Evolutionary conservation across 306 rosid species (phyloP).

Genomic region (Cucumis melo): DNA sequence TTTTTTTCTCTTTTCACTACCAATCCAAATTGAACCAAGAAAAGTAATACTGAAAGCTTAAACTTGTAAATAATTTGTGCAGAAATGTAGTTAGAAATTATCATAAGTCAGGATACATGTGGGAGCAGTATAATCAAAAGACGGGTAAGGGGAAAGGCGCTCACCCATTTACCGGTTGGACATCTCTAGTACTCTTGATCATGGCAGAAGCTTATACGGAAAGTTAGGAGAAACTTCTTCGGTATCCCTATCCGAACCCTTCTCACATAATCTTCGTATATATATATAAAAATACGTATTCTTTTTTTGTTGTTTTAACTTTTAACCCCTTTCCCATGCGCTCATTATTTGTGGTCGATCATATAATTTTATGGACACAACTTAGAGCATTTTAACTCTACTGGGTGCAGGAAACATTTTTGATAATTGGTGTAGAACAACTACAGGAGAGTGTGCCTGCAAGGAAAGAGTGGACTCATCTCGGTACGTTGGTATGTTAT

Average conservation of each 20-base stretch:
- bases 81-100: conserved; percentile 62
- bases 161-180: conserved; percentile 87
- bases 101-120: conserved; percentile 50
- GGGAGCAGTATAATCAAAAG: conserved; percentile 85
- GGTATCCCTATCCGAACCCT: neutral
- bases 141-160: conserved; percentile 85
- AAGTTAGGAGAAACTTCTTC: conserved; percentile 9
- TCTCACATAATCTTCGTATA: neutral
- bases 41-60: neutral
- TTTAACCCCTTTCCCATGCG: no score
- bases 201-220: conserved; percentile 67
- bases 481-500: neutral
- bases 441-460: neutral
- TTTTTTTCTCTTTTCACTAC: no score
- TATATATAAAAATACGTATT: no score
- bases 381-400: neutral
- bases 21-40: no score
- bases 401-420: neutral
- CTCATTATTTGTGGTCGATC: neutral
- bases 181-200: conserved; percentile 63
- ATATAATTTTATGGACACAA: neutral
- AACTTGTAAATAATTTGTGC: neutral
- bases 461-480: neutral
- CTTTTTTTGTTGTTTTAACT: neutral
- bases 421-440: neutral